phyloP scores from a whole-genome alignment of 805 yeast genomes.

The Candida ortonii region DNA sequence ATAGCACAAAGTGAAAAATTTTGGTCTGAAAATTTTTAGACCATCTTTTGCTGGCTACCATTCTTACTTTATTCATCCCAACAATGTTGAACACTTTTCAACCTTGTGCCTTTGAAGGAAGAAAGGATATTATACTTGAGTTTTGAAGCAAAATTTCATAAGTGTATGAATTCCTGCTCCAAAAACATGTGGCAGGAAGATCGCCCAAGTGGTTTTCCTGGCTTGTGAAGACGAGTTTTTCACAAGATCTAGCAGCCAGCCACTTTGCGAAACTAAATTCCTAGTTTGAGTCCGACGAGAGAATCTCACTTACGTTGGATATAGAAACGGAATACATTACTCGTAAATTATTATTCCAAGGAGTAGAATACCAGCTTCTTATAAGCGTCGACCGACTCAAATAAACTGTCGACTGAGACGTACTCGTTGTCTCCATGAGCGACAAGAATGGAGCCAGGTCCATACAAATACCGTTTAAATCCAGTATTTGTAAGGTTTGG shows the following conservation, averaged over 20 bases:
- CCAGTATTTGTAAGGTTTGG: constrained; percentile 39
- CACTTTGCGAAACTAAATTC: constrained; percentile 25
- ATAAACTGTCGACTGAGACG: constrained; percentile 45
- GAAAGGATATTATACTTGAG: no score
- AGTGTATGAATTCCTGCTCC: constrained; percentile 2
- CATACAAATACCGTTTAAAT: constrained; percentile 53
- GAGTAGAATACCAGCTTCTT: constrained; percentile 37
- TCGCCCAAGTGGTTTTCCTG: not conserved
- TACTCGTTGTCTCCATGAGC: constrained; percentile 61
- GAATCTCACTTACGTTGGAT: constrained; percentile 26
- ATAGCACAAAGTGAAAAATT: no score
- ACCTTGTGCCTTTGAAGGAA: no score
- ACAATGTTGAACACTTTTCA: no score
- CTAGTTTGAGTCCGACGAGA: constrained; percentile 33
- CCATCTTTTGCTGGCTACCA: not conserved
- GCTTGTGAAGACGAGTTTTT: constrained; percentile 1
- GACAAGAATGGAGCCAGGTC: constrained; percentile 62
- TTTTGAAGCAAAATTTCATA: not conserved
- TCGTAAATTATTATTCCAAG: constrained; percentile 5
- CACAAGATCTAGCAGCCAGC: no score
- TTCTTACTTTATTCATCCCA: no score
- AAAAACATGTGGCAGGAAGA: constrained; percentile 8
- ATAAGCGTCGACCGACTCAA: constrained; percentile 52
- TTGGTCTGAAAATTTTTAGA: constrained; percentile 1
- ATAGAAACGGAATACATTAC: constrained; percentile 30